These are phyloP conservation scores for Paracoccidioides lutzii DNA, from an alignment of 2,329 filamentous ascomycete species.

Conservation along the genomic window DNA sequence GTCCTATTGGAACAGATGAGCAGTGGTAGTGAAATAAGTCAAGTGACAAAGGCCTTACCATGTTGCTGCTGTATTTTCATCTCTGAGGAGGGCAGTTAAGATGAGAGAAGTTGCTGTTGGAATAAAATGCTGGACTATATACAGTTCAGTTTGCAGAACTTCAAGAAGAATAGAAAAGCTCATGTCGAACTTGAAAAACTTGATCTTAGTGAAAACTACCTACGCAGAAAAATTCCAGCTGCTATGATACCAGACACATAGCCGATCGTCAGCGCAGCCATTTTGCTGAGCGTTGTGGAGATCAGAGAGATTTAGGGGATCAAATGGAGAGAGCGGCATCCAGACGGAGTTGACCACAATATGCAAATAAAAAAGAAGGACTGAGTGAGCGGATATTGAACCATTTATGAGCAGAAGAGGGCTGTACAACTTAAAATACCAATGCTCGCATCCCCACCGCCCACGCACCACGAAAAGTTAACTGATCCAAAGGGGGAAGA, in stretches of 20 bases:
- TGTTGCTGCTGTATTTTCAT: conserved; percentile 23
- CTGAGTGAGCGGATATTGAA: neutral
- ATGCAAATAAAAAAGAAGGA: neutral
- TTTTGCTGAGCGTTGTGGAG: neutral
- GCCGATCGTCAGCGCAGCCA: conserved; percentile 21
- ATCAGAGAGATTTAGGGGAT: neutral
- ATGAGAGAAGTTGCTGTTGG: conserved; percentile 26
- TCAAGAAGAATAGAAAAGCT: neutral
- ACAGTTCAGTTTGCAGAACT: neutral
- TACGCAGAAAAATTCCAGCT: conserved; percentile 24
- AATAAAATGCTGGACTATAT: conserved; percentile 26
- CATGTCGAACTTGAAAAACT: neutral
- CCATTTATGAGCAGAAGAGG: neutral
- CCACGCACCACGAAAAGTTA: too few species aligned
- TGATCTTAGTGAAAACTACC: neutral
- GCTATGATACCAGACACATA: conserved; percentile 32
- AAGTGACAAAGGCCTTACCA: conserved; percentile 5
- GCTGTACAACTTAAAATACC: too few species aligned
- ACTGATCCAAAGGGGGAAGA: too few species aligned
- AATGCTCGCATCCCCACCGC: too few species aligned
- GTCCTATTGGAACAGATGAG: conserved; percentile 16
- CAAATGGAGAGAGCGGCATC: neutral
- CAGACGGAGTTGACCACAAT: neutral
- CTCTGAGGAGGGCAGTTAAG: conserved; percentile 24
- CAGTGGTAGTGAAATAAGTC: neutral